Evolutionary conservation across 768 basidiomycete genomes (phyloP), one percentile per base, ranked within the genome.

Genomic region (Boletus tomentosulus): DNA sequence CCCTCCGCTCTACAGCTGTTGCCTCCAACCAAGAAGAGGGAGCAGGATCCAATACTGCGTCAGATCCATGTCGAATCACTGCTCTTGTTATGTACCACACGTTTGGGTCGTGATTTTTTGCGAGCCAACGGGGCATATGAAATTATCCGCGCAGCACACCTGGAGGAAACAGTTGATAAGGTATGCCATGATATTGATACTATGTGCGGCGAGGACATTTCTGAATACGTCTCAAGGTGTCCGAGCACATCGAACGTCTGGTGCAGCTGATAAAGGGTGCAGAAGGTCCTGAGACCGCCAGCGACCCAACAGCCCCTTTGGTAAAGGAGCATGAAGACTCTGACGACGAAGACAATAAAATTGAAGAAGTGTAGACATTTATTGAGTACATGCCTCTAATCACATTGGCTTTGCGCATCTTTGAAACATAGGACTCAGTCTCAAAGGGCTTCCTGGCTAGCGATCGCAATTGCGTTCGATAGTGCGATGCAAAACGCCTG

Each of bases 21-120:
- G 4, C 89, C 92, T 1, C 76, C 85, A 0, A 84, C 85, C 11
- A 99, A 99, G 70, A 79, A 73, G 53, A 83, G 97, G 30, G 97
- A 99, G 64, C 65, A 77, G 3, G 94, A 98, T 65, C 60, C 83
- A 0, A 79, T 75, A 2, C 77, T 98, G 46, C 84, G 96, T 0
- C 73, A 91, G 46, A 91, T 84, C 27, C 87, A 89, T 62, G 75
- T 98, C n/a, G 96, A 98, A 71, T 89, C 92, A 0, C 74, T 99
- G 19, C 78, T 98, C 0, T 72, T 99, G 39, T 76, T 98, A 0
- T 94, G 91, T 59, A 92, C 93, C 10, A 94, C 91, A 1, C 84
- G 85, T 24, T 90, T 87, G 82, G 95, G 92, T 1, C 81, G 97
- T 13, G 87, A 95, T 51, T 82, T 84, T 51, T 76, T 92, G 54